These are phyloP conservation scores for Aspergillus cejpii DNA, from an alignment of 2,329 filamentous ascomycete genomes.

Conservation along the genomic window DNA sequence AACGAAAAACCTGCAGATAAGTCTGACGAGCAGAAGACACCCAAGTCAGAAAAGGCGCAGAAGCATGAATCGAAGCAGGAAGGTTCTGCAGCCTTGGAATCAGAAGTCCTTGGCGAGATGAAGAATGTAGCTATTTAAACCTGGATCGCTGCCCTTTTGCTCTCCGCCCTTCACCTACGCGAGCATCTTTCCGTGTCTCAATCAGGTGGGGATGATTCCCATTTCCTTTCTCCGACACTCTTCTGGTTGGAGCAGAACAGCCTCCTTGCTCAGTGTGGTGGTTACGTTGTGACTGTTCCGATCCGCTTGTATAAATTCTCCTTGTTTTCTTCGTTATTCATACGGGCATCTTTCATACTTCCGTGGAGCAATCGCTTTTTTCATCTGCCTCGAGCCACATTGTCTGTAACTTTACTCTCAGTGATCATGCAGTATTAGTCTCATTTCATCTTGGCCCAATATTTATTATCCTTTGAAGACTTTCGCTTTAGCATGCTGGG, in stretches of 20 bases:
- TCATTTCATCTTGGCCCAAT: too few relatives aligned
- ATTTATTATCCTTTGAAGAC: too few relatives aligned
- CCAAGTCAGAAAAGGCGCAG: constrained; percentile 28
- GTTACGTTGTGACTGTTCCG: constrained; percentile 21
- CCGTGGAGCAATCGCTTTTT: constrained; percentile 21
- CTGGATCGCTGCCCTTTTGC: constrained; percentile 10
- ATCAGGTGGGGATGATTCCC: constrained; percentile 1
- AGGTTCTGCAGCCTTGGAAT: constrained; percentile 29
- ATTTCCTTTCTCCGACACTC: constrained; percentile 10
- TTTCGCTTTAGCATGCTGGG: background rate
- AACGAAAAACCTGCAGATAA: constrained; percentile 24
- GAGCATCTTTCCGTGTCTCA: constrained; percentile 6
- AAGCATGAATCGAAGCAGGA: constrained; percentile 25
- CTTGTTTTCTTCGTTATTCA: constrained; percentile 18
- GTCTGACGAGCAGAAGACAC: constrained; percentile 15
- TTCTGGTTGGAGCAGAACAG: constrained; percentile 16
- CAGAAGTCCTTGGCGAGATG: constrained; percentile 42
- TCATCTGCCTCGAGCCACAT: constrained; percentile 19
- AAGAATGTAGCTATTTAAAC: constrained; percentile 43
- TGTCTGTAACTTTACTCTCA: constrained; percentile 29
- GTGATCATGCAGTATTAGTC: constrained; percentile 29
- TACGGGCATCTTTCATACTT: constrained; percentile 20
- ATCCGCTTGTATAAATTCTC: constrained; percentile 31
- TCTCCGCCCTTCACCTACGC: too few relatives aligned
- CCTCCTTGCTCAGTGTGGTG: constrained; percentile 22